Percentiles rank a stretch among this genome's conserved stretches.
Evolutionary conservation across 1,284 basidiomycete species (phyloP).

Genomic region (Ganoderma sinense): DNA sequence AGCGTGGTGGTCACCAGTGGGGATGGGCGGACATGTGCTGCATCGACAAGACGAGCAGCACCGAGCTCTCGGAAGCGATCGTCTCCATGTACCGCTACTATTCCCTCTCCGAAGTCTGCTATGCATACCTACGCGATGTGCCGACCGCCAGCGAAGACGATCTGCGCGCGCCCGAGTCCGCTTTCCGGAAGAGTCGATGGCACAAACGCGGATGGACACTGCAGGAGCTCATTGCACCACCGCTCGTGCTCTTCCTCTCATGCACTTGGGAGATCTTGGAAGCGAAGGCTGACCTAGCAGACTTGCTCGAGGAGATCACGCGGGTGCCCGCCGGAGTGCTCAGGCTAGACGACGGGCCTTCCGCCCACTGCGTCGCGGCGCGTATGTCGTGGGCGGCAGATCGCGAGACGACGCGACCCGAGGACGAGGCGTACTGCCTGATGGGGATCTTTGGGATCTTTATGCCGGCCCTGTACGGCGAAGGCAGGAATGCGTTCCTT

Average conservation of each 20-base stretch:
- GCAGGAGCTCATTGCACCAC: conserved; percentile 2
- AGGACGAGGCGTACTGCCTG: conserved; percentile 7
- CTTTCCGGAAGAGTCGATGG: neutral
- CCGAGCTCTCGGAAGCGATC: conserved; percentile 1
- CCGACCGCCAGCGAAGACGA: neutral
- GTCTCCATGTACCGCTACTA: neutral
- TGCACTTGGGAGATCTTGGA: neutral
- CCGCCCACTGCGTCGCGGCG: neutral
- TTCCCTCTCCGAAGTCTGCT: conserved; percentile 1
- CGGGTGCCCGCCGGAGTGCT: neutral
- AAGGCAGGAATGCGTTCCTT: neutral
- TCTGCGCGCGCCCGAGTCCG: neutral
- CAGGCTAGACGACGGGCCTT: neutral
- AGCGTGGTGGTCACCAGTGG: neutral
- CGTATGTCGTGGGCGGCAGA: conserved; percentile 1
- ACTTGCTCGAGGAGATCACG: neutral
- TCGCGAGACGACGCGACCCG: neutral
- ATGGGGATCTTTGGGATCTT: conserved; percentile 7
- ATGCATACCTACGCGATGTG: neutral
- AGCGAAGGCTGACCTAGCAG: neutral
- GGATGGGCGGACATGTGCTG: conserved; percentile 2
- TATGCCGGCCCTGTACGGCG: neutral
- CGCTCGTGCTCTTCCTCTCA: neutral
- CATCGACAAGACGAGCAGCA: conserved; percentile 10
- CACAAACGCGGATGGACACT: conserved; percentile 3